Percentiles rank a stretch among this genome's conserved stretches.
Conservation (phyloP, 1,284 basidiomycete species). For the Cystobasidium pallidum region DNA sequence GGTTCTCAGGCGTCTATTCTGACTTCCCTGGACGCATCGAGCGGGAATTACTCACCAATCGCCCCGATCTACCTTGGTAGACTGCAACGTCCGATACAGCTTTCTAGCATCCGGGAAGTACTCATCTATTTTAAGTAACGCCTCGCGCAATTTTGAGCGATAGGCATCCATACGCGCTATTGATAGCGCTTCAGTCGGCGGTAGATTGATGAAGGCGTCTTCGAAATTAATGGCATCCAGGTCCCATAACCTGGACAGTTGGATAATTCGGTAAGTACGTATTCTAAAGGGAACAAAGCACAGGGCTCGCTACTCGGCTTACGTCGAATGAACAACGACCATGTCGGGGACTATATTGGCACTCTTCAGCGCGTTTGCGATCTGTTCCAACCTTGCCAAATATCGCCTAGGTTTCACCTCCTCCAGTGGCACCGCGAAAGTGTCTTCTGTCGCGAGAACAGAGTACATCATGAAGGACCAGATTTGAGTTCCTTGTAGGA, state of each 20-base stretch:
- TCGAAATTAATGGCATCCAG: slow-evolving; percentile 36
- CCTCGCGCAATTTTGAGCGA: slow-evolving; percentile 2
- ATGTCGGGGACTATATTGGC: slow-evolving; percentile 20
- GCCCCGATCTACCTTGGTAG: slow-evolving; percentile 21
- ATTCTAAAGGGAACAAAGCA: too few species aligned
- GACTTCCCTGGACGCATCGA: background rate
- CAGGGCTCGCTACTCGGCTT: background rate
- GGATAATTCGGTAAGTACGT: background rate
- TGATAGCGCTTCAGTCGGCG: slow-evolving; percentile 18
- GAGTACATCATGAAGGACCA: slow-evolving; percentile 40
- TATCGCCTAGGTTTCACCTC: slow-evolving; percentile 17
- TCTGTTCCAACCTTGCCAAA: slow-evolving; percentile 15
- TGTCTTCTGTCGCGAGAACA: slow-evolving; percentile 30
- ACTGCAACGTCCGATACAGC: slow-evolving; percentile 31
- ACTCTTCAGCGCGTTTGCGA: slow-evolving; percentile 4
- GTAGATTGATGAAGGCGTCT: slow-evolving; percentile 17
- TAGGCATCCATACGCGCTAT: slow-evolving; percentile 3
- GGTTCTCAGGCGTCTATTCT: too few species aligned
- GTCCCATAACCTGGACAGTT: slow-evolving; percentile 27
- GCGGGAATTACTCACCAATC: slow-evolving; percentile 17
- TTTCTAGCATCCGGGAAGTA: slow-evolving; percentile 24
- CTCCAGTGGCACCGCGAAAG: slow-evolving; percentile 6
- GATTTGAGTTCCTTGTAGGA: slow-evolving; percentile 13
- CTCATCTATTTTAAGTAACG: slow-evolving; percentile 9
- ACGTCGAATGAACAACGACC: slow-evolving; percentile 34